phyloP scores from a whole-genome alignment of 768 basidiomycete genomes.

The Naematelia aurantialba region DNA sequence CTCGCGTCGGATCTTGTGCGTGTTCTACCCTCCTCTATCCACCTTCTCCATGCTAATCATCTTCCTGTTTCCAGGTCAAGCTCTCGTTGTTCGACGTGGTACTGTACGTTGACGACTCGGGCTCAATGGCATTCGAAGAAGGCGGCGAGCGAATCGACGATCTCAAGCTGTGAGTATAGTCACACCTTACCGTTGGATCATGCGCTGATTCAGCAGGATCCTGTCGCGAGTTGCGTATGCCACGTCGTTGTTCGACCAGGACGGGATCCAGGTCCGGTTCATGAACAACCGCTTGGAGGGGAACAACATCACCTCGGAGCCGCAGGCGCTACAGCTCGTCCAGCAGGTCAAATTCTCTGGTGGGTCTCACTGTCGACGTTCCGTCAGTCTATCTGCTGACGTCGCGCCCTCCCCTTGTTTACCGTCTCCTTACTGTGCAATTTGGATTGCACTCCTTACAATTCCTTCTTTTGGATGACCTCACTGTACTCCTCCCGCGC shows the following conservation, averaged over 20 bases:
- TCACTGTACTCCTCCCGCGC: too few species aligned
- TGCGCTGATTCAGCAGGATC: conserved; percentile 28
- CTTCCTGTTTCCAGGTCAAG: conserved; percentile 26
- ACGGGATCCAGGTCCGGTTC: conserved; percentile 53
- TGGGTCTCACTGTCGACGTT: too few species aligned
- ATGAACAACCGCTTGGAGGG: conserved; percentile 52
- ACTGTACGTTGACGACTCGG: conserved; percentile 48
- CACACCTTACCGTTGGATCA: background rate
- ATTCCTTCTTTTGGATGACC: background rate
- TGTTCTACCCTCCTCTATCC: background rate
- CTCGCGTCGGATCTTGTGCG: conserved; percentile 52
- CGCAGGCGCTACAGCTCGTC: conserved; percentile 46
- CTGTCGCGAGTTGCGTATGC: conserved; percentile 51
- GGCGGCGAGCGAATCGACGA: conserved; percentile 53
- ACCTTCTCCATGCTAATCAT: background rate
- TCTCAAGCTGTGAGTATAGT: conserved; percentile 47
- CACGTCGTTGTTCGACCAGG: conserved; percentile 50
- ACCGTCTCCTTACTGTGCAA: background rate
- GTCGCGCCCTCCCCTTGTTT: background rate
- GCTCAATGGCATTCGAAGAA: conserved; percentile 51
- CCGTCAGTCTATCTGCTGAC: too few species aligned
- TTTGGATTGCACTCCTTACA: background rate
- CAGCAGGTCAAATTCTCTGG: conserved; percentile 51
- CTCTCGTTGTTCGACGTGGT: conserved; percentile 51
- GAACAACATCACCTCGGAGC: conserved; percentile 50